Percentiles rank a stretch among this genome's conserved stretches.
Evolutionary conservation across 192 early-diverging fungal genomes (phyloP).

Genomic region (Coemansia sp.): DNA sequence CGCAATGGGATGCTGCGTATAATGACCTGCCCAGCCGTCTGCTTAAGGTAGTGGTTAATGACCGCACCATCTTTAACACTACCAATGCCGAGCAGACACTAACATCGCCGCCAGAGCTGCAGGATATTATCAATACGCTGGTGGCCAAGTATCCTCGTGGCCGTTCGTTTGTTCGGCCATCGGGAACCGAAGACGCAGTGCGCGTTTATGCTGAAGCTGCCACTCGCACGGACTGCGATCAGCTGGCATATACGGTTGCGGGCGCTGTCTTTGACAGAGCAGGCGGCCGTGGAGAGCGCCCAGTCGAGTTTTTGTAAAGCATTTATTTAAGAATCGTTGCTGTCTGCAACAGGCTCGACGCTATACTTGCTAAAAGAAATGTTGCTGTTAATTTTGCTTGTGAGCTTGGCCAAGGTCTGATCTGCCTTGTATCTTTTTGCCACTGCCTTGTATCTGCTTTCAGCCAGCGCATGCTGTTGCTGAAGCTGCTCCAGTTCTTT

Average conservation of each 20-base stretch:
- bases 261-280: constrained; percentile 92
- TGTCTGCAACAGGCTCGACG: background rate
- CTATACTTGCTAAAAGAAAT: background rate
- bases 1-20: constrained; percentile 91
- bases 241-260: constrained; percentile 80
- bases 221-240: constrained; percentile 84
- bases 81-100: constrained; percentile 96
- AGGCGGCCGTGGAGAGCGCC: constrained; percentile 86
- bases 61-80: constrained; percentile 87
- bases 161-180: constrained; percentile 95
- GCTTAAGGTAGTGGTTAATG: constrained; percentile 91
- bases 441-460: background rate
- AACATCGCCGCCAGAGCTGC: constrained; percentile 81
- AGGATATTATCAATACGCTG: constrained; percentile 77
- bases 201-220: constrained; percentile 99
- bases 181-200: constrained; percentile 98
- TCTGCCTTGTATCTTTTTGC: background rate
- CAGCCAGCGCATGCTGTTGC: no score
- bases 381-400: no score
- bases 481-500: no score
- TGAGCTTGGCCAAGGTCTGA: no score
- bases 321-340: background rate
- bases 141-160: constrained; percentile 83
- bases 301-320: constrained; percentile 51
- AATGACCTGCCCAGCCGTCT: constrained; percentile 91